Evolutionary conservation across 2,329 filamentous ascomycete species (phyloP), one percentile per base, ranked within the genome.

Genomic region (Aspergillus quadrilineatus): DNA sequence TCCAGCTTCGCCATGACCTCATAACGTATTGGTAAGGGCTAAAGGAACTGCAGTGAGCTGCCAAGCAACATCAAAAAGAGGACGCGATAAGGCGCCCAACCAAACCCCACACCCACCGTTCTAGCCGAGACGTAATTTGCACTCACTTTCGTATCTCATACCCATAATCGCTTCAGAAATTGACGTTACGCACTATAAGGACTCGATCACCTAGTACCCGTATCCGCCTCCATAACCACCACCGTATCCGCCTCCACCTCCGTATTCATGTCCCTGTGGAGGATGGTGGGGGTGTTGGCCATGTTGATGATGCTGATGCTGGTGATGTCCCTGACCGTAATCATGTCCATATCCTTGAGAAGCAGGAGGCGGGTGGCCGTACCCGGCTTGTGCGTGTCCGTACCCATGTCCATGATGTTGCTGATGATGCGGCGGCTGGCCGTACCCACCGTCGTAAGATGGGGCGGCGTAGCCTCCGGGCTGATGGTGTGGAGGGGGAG

Each of bases 141-240:
- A 37, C 34, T 14, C 10, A 2, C 8, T 15, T 12, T 14, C 5
- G 9, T 8, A 6, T 17, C 22, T 47, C 44, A 47, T 47, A 46
- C 28, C n/a, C 43, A 10, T 41, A 41, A 22, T 22, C 22, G 22
- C 43, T 46, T 32, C 43, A 15, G 30, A 29, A 45, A 8, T 47
- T 26, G 29, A 47, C 30, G 15, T 47, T 22, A 47, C n/a, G n/a
- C 44, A 22, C 17, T 34, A 36, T 14, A n/a, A 26, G 39, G 10
- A 36, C 10, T 34, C n/a, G 10, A 22, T 7, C 4, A 28, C 42
- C 41, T 39, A 50, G 48, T 56, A 53, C 39, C 44, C n/a, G 5
- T 58, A 49, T 1, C 52, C 52, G 10, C 56, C 50, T 14, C 52
- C 51, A 43, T 57, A 53, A 15, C 51, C 53, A 36, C 49, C 45